Base-by-base conservation (phyloP, 129 eudicot species). In the Lactuca sativa region DNA sequence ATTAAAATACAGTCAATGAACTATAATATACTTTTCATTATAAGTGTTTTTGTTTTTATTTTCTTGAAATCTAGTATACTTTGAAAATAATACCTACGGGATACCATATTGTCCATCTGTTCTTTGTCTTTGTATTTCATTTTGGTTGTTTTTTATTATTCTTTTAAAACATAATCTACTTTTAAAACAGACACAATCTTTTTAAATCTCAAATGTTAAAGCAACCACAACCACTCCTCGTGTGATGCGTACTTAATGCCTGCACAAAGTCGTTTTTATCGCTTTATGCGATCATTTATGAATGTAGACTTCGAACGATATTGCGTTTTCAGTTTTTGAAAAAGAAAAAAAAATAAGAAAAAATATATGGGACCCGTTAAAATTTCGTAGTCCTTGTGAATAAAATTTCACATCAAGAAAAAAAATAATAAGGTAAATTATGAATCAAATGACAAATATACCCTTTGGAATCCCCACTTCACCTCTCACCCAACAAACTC, bases 161-260 rank as follows among this genome's bases (percentile, higher is more conserved):
- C 32, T 12, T 47, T 15, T 12, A 47, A 9, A 61, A 32, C 4
- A 4, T 37, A 71, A 60, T 33, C 9, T 71, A 11, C 12, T 31
- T 31, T 43, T 15, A 34, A 71, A 32, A 59, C 48, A 31, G 60
- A 47, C 52, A 71, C 37, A 43, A 44, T 70, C 33, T 7, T 30
- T 70, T 16, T 21, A 36, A 40, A 69, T 56, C 74, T 15, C 7
- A 30, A 4, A 21, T 18, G 21, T 55, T 38, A 17, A 70, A 70
- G 16, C 67, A 70, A 44, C 67, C 4, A 32, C 38, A n/a, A 48
- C 76, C 68, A 60, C 68, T 59, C 66, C 21, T 59, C 43, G 69
- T 43, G 10, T 64, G 30, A 10, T 11, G 34, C 25, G 14, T 47
- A 31, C 14, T 32, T 33, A 12, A 47, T 25, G 18, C 49, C n/a